Evolutionary conservation across 371 early-diverging fungal species (phyloP).

Genomic region (Mucor irregularis): DNA sequence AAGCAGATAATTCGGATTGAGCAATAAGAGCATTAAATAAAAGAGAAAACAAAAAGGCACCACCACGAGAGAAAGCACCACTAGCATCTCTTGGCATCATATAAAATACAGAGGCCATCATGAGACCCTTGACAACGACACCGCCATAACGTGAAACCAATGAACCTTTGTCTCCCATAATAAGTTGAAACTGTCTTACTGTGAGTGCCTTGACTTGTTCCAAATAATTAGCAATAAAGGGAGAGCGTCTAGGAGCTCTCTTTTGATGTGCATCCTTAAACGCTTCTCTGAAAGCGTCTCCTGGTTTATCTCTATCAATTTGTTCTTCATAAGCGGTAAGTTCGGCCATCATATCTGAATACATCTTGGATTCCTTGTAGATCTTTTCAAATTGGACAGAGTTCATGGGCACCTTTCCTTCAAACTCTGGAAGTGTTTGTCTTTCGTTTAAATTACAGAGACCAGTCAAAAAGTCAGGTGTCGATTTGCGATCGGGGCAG

Average conservation of each 20-base stretch:
- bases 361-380: constrained; percentile 37
- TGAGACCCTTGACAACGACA: constrained; percentile 62
- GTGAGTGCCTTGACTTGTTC: constrained; percentile 60
- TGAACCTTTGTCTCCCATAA: constrained; percentile 46
- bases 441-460: constrained; percentile 65
- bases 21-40: constrained; percentile 63
- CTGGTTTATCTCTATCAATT: constrained; percentile 32
- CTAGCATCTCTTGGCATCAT: constrained; percentile 48
- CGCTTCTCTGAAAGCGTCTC: constrained; percentile 49
- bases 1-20: constrained; percentile 57
- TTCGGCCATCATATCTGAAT: constrained; percentile 30
- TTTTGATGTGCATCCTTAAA: constrained; percentile 54
- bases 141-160: constrained; percentile 61
- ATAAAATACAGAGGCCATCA: constrained; percentile 72
- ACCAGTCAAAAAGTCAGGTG: constrained; percentile 80
- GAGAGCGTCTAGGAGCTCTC: constrained; percentile 48
- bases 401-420: constrained; percentile 44
- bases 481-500: constrained; percentile 73
- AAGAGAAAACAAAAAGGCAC: constrained; percentile 65
- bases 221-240: constrained; percentile 59
- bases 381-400: constrained; percentile 50
- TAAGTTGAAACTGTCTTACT: constrained; percentile 55
- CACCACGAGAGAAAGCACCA: constrained; percentile 76
- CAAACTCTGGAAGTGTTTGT: constrained; percentile 51
- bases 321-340: constrained; percentile 40